These are phyloP conservation scores for Vigna hirtella DNA, from an alignment of 306 rosid species.

Conservation along the genomic window DNA sequence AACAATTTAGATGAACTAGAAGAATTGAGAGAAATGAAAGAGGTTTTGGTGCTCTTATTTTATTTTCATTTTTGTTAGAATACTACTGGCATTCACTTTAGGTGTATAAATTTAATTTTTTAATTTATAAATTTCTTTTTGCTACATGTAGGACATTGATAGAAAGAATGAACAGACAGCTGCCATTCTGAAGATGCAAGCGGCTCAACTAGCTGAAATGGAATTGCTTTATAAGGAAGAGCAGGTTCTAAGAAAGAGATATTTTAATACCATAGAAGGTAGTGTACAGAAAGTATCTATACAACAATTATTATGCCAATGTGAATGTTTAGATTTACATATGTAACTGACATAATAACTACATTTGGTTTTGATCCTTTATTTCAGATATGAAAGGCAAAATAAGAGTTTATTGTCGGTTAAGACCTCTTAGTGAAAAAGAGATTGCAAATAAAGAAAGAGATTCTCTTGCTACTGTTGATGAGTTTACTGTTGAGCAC, in stretches of 20 bases:
- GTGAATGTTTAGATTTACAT: conserved; percentile 20
- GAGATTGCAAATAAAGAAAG: conserved; percentile 69
- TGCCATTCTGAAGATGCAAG: conserved; percentile 90
- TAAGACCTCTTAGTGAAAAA: conserved; percentile 80
- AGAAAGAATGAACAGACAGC: conserved; percentile 97
- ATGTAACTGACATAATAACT: conserved; percentile 18
- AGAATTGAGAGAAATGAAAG: conserved; percentile 97
- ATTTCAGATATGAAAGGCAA: conserved; percentile 98
- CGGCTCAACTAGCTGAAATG: conserved; percentile 87
- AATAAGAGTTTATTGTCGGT: conserved; percentile 90
- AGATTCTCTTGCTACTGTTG: conserved; percentile 53
- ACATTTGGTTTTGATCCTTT: conserved; percentile 19
- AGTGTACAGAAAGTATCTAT: background rate
- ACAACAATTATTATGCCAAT: background rate
- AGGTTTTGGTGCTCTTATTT: conserved; percentile 57
- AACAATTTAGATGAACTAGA: conserved; percentile 81
- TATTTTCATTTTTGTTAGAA: conserved; percentile 11
- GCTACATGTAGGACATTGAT: conserved; percentile 80
- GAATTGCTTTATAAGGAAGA: conserved; percentile 94
- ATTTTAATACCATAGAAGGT: conserved; percentile 96
- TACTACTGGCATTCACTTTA: background rate
- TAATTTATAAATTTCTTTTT: conserved; percentile 19
- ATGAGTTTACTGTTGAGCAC: conserved; percentile 94
- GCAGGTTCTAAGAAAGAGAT: conserved; percentile 88
- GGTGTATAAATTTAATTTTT: conserved; percentile 15